These are phyloP conservation scores for Candida nitratophila DNA, from an alignment of 805 yeast genomes.

Conservation along the genomic window DNA sequence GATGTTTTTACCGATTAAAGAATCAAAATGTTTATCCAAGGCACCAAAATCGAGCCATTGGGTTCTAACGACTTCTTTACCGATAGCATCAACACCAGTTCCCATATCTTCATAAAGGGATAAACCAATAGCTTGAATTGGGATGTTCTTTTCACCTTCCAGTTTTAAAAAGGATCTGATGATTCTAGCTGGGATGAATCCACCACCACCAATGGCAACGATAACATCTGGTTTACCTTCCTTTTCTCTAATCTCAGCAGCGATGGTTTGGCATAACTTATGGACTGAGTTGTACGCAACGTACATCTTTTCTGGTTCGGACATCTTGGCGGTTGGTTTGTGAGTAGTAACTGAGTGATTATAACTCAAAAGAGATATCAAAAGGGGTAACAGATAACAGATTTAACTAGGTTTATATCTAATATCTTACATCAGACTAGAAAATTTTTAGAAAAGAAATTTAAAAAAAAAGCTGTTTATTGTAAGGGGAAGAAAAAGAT, in stretches of 20 bases:
- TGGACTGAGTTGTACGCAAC: slow-evolving; percentile 78
- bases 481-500: too few relatives aligned
- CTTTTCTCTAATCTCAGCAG: slow-evolving; percentile 20
- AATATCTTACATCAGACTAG: too few relatives aligned
- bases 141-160: slow-evolving; percentile 56
- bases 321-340: slow-evolving; percentile 19
- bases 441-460: too few relatives aligned
- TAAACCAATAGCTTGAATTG: slow-evolving; percentile 64
- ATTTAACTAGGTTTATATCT: too few relatives aligned
- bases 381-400: too few relatives aligned
- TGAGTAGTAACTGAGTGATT: too few relatives aligned
- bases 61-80: slow-evolving; percentile 77
- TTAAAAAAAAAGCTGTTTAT: too few relatives aligned
- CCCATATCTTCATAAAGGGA: slow-evolving; percentile 55
- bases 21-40: slow-evolving; percentile 59
- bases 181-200: slow-evolving; percentile 63
- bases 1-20: slow-evolving; percentile 73
- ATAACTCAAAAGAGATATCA: too few relatives aligned
- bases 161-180: slow-evolving; percentile 55
- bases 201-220: slow-evolving; percentile 70
- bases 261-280: slow-evolving; percentile 62
- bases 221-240: slow-evolving; percentile 44
- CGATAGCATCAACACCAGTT: slow-evolving; percentile 46
- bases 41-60: slow-evolving; percentile 88
- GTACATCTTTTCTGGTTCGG: slow-evolving; percentile 39